Evolutionary conservation across 768 basidiomycete genomes (phyloP).

Genomic region (Leucogyrophana mollusca): DNA sequence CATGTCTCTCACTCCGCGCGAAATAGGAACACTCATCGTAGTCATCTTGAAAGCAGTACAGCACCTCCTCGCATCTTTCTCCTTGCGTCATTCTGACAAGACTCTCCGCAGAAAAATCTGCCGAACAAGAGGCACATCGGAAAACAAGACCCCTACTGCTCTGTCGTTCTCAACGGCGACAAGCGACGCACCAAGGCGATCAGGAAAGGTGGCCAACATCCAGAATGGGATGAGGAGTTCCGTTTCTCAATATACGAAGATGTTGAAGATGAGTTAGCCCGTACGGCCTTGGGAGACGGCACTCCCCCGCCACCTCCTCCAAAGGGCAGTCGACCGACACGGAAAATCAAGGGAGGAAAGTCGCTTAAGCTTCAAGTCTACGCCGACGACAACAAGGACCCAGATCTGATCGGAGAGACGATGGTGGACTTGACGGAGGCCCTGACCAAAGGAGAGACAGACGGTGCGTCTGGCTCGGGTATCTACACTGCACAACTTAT

Average conservation of each 20-base stretch:
- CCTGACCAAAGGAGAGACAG: slow-evolving; percentile 92
- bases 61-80: slow-evolving; percentile 15
- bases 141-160: slow-evolving; percentile 97
- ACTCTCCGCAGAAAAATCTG: slow-evolving; percentile 65
- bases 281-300: slow-evolving; percentile 37
- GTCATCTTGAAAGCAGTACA: slow-evolving; percentile 93
- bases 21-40: slow-evolving; percentile 91
- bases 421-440: slow-evolving; percentile 87
- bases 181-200: slow-evolving; percentile 90
- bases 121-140: slow-evolving; percentile 91
- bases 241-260: slow-evolving; percentile 90
- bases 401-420: slow-evolving; percentile 92
- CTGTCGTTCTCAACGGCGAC: slow-evolving; percentile 74
- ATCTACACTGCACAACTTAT: slow-evolving; percentile 5
- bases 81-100: slow-evolving; percentile 16
- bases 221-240: slow-evolving; percentile 98
- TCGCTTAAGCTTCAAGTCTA: slow-evolving; percentile 83
- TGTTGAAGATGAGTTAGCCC: slow-evolving; percentile 48
- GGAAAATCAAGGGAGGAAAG: slow-evolving; percentile 67
- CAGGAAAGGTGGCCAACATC: slow-evolving; percentile 96
- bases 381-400: slow-evolving; percentile 94
- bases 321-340: slow-evolving; percentile 46
- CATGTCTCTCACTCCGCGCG: slow-evolving; percentile 63
- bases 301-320: slow-evolving; percentile 72
- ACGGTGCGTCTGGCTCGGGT: slow-evolving; percentile 58